A percentile compares a stretch with the other conserved stretches of the same genome.
These are phyloP conservation scores for Neurospora sp. DNA, from an alignment of 495 filamentous ascomycete species.

Conservation along the genomic window DNA sequence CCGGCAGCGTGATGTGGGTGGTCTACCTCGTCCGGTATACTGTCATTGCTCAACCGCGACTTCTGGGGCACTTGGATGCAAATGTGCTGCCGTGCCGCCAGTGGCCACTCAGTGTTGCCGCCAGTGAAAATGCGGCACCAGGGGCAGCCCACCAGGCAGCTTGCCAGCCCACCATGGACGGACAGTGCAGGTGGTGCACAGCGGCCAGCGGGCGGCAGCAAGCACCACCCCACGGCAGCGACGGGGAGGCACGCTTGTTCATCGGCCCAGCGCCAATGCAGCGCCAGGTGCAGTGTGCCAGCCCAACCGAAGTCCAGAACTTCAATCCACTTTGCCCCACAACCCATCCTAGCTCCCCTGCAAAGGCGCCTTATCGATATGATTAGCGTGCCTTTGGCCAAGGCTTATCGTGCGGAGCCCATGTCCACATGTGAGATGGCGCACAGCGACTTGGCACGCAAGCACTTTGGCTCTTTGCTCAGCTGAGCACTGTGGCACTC, in stretches of 20 bases:
- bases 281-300: not conserved
- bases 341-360: not conserved
- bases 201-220: not conserved
- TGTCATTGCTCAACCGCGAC: not conserved
- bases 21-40: not conserved
- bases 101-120: not conserved
- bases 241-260: not conserved
- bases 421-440: not conserved
- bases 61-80: not conserved
- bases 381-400: not conserved
- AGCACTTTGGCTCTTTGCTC: not conserved
- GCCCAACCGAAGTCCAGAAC: not conserved
- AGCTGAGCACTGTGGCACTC: not conserved
- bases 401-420: not conserved
- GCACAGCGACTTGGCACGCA: not conserved
- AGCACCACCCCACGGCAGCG: too few species aligned
- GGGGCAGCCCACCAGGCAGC: not conserved
- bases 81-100: not conserved
- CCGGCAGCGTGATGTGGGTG: not conserved
- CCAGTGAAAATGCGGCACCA: not conserved
- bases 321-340: not conserved
- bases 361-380: not conserved
- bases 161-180: not conserved
- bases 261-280: not conserved
- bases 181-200: not conserved